phyloP scores from a whole-genome alignment of 2,329 filamentous ascomycete genomes.

The Fusarium sp. region DNA sequence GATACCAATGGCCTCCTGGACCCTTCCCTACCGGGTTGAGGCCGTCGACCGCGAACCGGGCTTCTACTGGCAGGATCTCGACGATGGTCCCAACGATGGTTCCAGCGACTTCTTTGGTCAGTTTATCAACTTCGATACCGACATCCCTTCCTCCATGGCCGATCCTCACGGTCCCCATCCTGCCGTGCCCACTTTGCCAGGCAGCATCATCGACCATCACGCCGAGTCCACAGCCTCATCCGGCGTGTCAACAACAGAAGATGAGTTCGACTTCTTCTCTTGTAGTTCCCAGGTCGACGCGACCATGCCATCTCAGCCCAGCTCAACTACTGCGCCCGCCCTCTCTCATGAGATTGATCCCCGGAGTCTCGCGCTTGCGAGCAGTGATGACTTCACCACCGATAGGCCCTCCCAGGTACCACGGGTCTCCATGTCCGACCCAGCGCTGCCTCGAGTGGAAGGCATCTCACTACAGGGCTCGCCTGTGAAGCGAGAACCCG shows the following conservation, averaged over 20 bases:
- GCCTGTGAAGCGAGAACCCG: slow-evolving; percentile 47
- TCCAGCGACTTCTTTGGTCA: slow-evolving; percentile 53
- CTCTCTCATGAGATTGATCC: slow-evolving; percentile 48
- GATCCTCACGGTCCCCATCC: slow-evolving; percentile 37
- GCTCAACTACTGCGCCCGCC: slow-evolving; percentile 19
- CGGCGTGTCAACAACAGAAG: slow-evolving; percentile 49
- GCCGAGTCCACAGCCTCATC: slow-evolving; percentile 51
- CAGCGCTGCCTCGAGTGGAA: slow-evolving; percentile 60
- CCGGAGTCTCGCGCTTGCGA: slow-evolving; percentile 42
- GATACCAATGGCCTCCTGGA: slow-evolving; percentile 53
- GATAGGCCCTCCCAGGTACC: slow-evolving; percentile 43
- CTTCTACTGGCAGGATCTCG: slow-evolving; percentile 52
- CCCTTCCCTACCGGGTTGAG: slow-evolving; percentile 51
- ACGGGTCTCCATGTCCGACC: slow-evolving; percentile 60
- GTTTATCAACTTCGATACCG: slow-evolving; percentile 53
- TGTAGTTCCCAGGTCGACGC: slow-evolving; percentile 49
- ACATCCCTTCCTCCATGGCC: slow-evolving; percentile 39
- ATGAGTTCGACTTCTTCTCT: slow-evolving; percentile 54
- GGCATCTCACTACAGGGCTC: slow-evolving; percentile 59
- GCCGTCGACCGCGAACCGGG: slow-evolving; percentile 51
- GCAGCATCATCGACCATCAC: slow-evolving; percentile 46
- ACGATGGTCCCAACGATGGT: slow-evolving; percentile 46
- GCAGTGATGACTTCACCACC: slow-evolving; percentile 17
- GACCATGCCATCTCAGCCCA: slow-evolving; percentile 39
- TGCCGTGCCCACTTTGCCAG: slow-evolving; percentile 42